Evolutionary conservation across 2,329 filamentous ascomycete genomes (phyloP), one percentile per base, ranked within the genome.

Genomic region (Aspergillus novoparasiticus): DNA sequence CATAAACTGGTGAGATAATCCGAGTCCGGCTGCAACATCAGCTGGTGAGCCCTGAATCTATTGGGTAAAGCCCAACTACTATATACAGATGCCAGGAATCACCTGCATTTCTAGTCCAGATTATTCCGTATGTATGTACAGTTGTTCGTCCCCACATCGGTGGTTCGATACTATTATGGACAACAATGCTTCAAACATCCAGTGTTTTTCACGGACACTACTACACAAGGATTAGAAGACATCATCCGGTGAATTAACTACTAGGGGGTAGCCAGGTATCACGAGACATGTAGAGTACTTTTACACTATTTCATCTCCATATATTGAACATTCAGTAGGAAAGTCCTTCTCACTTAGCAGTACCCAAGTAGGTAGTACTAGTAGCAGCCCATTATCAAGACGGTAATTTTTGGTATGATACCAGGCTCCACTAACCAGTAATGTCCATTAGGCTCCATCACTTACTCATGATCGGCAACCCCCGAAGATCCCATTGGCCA

Each of bases 381-480:
- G 11, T 34, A 32, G 51, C 5, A 12, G 30, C 46, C 21, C 21
- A 16, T 53, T 34, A 23, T 54, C 28, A 54, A 23, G 21, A 55
- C 51, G 51, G 51, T 55, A 55, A 55, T 39, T 26, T 55, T 10
- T 26, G 32, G n/a, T 55, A 23, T 55, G 51, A 28, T 55, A 28
- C 51, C 34, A 6, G 23, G 21, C 23, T n/a, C 11, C 32, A 39
- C 51, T 55, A 55, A 39, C 51, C 23, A 55, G 23, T 36, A 16
- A 30, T 54, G 51, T 54, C 30, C 19, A 54, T 36, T 19, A n/a
- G 30, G 51, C 12, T 19, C 51, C 43, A 23, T n/a, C 19, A 46
- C 53, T 55, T 59, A 56, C 50, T 59, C 58, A 61, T 43, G 64
- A 66, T 66, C 64, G 59, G 62, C 64, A 61, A 16, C 14, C 36